Evolutionary conservation across 2,329 filamentous ascomycete genomes (phyloP), one percentile per base, ranked within the genome.

Genomic region (Blastomyces silverae): DNA sequence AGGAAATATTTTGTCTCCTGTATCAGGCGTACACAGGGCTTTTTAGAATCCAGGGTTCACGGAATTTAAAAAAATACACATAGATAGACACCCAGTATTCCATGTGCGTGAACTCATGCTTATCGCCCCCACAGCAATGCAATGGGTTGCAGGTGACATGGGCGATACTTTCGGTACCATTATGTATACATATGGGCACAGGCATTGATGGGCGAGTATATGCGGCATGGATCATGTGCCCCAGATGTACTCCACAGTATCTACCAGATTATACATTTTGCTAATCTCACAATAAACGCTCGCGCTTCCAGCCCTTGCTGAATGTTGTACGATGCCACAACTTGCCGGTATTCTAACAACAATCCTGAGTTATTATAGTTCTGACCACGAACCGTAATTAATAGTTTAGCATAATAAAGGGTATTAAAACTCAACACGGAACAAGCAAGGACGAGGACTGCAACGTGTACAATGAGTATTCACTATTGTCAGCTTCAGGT

Each of bases 401-500:
- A 52, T 4, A 52, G 8, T 52, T 13, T 37, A 37, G 34, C 34
- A 37, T 37, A 25, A 28, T 25, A 31, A 7, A 25, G 15, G 13
- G 10, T 13, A 53, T 31, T 17, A 25, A 31, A 53, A 28, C 15
- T 10, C 2, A 13, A 28, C 17, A 53, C 10, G 42, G 42, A 56
- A n/a, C 20, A 4, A 56, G 37, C 7, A 31, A 10, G 17, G 31
- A 31, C 7, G 11, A 8, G 5, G 3, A 55, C 52, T 15, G 52
- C 11, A 31, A 34, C 25, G 52, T 8, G 7, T 31, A 55, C 52
- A 55, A 31, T 55, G 7, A 34, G 13, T 8, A 31, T 55, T 31
- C 25, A 55, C 15, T 55, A 55, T 55, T 50, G 46, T n/a, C 46
- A 50, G 46, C n/a, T 50, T 50, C 46, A 50, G 34, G 2, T 50